These are phyloP conservation scores for Flueggea neowawraea DNA, from an alignment of 441 rosid genomes.

Conservation along the genomic window DNA sequence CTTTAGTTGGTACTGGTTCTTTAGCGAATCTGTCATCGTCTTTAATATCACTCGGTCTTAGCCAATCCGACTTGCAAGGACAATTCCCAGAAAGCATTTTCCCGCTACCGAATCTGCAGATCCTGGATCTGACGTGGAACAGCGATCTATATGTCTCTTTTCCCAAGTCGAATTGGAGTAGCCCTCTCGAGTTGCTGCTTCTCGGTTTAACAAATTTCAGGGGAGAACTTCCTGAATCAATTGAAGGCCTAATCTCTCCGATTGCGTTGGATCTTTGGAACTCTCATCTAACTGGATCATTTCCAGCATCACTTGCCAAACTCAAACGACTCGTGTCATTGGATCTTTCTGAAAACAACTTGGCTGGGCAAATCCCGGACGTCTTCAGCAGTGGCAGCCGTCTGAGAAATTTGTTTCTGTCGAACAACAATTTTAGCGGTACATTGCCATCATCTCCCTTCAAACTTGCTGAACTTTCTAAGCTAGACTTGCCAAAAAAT, in stretches of 20 bases:
- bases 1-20: not conserved
- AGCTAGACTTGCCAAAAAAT: not conserved
- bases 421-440: not conserved
- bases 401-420: not conserved
- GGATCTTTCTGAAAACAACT: not conserved
- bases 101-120: constrained; percentile 4
- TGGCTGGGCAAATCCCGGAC: constrained; percentile 8
- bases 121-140: constrained; percentile 1
- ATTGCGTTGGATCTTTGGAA: not conserved
- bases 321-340: constrained; percentile 4
- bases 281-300: constrained; percentile 2
- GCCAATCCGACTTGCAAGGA: not conserved
- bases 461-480: not conserved
- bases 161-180: constrained; percentile 10
- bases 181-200: constrained; percentile 10
- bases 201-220: constrained; percentile 2
- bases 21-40: constrained; percentile 19
- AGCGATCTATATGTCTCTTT: not conserved
- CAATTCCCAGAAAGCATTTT: constrained; percentile 5
- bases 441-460: constrained; percentile 6
- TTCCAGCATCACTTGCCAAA: constrained; percentile 11
- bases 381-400: constrained; percentile 5
- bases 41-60: constrained; percentile 11
- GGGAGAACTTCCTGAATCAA: not conserved
- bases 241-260: constrained; percentile 1